Base-by-base conservation (phyloP, 495 filamentous ascomycete genomes). In the Aspergillus conjunctus region DNA sequence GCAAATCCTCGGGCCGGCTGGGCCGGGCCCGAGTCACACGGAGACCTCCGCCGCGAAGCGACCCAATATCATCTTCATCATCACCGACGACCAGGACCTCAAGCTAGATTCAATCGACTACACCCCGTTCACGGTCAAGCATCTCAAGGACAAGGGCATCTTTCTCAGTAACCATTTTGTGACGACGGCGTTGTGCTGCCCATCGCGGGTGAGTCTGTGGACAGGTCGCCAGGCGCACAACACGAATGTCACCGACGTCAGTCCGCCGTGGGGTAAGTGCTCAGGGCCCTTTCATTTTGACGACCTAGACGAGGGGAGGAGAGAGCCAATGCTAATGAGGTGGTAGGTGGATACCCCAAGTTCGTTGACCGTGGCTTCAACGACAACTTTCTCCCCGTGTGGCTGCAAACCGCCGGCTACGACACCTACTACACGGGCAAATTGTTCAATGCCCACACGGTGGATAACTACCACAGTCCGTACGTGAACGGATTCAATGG, bases 351-450 rank as follows among this genome's bases (percentile, higher is more conserved):
- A 2, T 88, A 87, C 58, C 84, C 85, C n/a, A 88, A 88, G 61
- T 88, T 89, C 63, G 65, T 86, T 44, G 69, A 66, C 6, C 77
- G 83, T 34, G 85, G 85, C 0, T 72, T 84, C 51, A 87, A 89
- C 66, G 74, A 83, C 3, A 76, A 80, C 51, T 88, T 83, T 56
- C 77, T 89, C 0, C 85, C 86, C 0, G 62, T 87, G 0, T 89
- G 87, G 86, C 74, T 89, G 3, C 85, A 88, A 57, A 53, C 81
- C 15, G 81, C 80, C 2, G 85, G 85, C 10, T 88, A 88, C 66
- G 75, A 83, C 62, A 89, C 86, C 0, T 87, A 85, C 70, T 88
- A 88, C 67, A 84, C 81, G 3, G 85, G 87, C 32, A 89, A 88
- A 67, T 74, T 88, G 0, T 84, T 86, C 68, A 89, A 88, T 66